Conservation (phyloP, 148 eudicot species). For the Nepenthes gracilis region DNA sequence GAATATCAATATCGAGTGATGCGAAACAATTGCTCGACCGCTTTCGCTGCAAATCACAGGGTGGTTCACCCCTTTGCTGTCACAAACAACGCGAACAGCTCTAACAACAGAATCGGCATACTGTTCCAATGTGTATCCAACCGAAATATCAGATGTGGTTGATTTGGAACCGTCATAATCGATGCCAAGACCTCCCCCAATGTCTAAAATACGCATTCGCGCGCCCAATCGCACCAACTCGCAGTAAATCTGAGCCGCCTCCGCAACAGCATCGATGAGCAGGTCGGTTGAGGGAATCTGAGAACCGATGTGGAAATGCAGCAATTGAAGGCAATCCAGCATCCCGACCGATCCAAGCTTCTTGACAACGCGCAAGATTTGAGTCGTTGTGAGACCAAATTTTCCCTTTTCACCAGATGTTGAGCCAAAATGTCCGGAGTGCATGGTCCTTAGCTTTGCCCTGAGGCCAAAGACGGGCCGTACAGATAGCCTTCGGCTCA, state of each 20-base stretch:
- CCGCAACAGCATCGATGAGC: constrained; percentile 62
- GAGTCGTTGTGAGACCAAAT: constrained; percentile 63
- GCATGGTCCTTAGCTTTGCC: constrained; percentile 89
- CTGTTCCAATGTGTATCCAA: constrained; percentile 60
- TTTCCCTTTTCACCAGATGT: constrained; percentile 97
- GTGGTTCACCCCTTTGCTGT: constrained; percentile 38
- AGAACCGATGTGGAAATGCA: constrained; percentile 95
- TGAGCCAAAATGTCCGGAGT: constrained; percentile 85
- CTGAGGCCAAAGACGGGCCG: constrained; percentile 74
- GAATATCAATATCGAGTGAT: constrained; percentile 66
- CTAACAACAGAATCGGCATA: constrained; percentile 73
- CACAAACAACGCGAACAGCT: constrained; percentile 47
- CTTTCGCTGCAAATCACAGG: constrained; percentile 78
- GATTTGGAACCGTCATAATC: constrained; percentile 89
- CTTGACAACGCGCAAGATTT: constrained; percentile 64
- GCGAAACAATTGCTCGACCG: constrained; percentile 88
- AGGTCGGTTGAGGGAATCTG: constrained; percentile 73
- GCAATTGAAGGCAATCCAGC: constrained; percentile 76
- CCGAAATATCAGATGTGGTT: constrained; percentile 64
- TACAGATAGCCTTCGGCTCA: constrained; percentile 39
- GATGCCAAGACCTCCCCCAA: constrained; percentile 87
- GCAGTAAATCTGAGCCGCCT: constrained; percentile 79
- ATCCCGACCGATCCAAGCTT: constrained; percentile 46
- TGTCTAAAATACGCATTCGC: constrained; percentile 69
- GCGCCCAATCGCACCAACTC: constrained; percentile 81